A percentile compares a stretch with the other conserved stretches of the same genome.
phyloP scores from a whole-genome alignment of 352 stramenopile species.

The Thraustotheca clavata region DNA sequence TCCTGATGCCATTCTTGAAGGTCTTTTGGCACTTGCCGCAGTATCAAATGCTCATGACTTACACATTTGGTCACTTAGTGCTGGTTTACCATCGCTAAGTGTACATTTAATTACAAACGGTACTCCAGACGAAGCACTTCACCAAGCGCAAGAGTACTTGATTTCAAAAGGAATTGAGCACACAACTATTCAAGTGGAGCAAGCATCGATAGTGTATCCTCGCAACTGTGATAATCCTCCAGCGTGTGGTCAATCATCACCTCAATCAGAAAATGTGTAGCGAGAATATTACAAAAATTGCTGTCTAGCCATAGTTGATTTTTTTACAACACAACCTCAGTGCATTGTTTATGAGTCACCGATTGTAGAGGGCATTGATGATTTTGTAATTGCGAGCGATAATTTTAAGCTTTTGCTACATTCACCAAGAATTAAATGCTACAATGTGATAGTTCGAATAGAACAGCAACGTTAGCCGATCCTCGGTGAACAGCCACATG shows the following conservation, averaged over 20 bases:
- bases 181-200: conserved; percentile 85
- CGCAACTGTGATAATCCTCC: conserved; percentile 55
- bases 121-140: conserved; percentile 51
- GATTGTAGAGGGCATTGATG: no score
- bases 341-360: no score
- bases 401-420: no score
- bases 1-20: conserved; percentile 74
- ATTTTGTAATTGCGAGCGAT: no score
- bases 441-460: no score
- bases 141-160: conserved; percentile 62
- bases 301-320: no score
- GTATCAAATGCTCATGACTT: conserved; percentile 95
- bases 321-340: no score
- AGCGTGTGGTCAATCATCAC: conserved; percentile 72
- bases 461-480: no score
- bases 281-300: no score
- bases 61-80: conserved; percentile 96
- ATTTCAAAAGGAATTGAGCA: conserved; percentile 74
- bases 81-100: conserved; percentile 83
- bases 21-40: conserved; percentile 59
- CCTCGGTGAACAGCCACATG: no score
- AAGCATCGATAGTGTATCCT: conserved; percentile 47
- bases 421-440: no score
- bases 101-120: conserved; percentile 81
- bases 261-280: conserved; percentile 19